Evolutionary conservation across 306 rosid genomes (phyloP).

Genomic region (Cercis canadensis): DNA sequence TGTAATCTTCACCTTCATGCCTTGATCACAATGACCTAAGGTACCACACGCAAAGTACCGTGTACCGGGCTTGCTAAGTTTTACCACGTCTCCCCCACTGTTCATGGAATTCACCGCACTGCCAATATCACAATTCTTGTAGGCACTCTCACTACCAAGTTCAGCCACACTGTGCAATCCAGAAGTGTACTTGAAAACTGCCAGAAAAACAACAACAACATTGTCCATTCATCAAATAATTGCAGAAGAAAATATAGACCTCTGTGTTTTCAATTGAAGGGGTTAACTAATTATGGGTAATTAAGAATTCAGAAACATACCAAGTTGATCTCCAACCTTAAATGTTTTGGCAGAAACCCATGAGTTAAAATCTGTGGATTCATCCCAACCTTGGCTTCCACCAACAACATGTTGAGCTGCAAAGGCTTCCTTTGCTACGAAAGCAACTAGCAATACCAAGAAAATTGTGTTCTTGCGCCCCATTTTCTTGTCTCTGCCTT

Average conservation of each 20-base stretch:
- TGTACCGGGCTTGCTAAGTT: slow-evolving; percentile 60
- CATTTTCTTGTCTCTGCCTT: slow-evolving; percentile 42
- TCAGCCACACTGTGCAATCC: slow-evolving; percentile 72
- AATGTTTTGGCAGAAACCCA: slow-evolving; percentile 77
- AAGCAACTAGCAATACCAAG: slow-evolving; percentile 46
- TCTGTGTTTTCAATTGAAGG: too few relatives aligned
- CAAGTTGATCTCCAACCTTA: slow-evolving; percentile 86
- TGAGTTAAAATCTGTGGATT: slow-evolving; percentile 70
- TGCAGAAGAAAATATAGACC: not conserved
- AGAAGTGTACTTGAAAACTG: slow-evolving; percentile 87
- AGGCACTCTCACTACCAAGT: slow-evolving; percentile 64
- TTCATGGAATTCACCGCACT: slow-evolving; percentile 56
- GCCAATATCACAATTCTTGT: slow-evolving; percentile 69
- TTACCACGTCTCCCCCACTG: slow-evolving; percentile 60
- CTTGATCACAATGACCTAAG: slow-evolving; percentile 74
- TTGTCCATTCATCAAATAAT: not conserved
- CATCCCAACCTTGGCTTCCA: slow-evolving; percentile 91
- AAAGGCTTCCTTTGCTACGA: slow-evolving; percentile 39
- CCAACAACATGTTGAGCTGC: slow-evolving; percentile 76
- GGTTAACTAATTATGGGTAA: too few relatives aligned
- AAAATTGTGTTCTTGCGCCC: slow-evolving; percentile 61
- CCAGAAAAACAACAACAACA: not conserved
- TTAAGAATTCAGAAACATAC: slow-evolving; percentile 46
- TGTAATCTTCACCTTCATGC: slow-evolving; percentile 82
- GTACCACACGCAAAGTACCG: slow-evolving; percentile 88